Conservation (phyloP, 2,329 filamentous ascomycete species). For the Xylaria sp. region DNA sequence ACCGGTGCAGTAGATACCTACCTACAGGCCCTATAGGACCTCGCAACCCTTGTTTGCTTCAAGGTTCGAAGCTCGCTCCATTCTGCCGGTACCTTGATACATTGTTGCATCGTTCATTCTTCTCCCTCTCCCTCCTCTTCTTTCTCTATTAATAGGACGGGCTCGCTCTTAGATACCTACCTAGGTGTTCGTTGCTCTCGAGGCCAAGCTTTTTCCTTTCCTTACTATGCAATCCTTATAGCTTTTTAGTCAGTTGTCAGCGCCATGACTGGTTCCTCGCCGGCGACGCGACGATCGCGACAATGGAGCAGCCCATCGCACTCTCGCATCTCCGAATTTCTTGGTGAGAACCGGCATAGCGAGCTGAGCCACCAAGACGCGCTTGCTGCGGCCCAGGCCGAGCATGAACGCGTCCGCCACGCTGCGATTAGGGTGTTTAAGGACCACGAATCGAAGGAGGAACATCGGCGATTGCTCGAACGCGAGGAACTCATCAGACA, state of each 20-base stretch:
- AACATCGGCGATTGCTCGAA: conserved; percentile 48
- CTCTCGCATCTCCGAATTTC: conserved; percentile 67
- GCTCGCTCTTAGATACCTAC: not conserved
- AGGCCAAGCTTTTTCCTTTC: not conserved
- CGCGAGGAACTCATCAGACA: conserved; percentile 56
- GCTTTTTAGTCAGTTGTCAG: conserved; percentile 16
- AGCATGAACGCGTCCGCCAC: conserved; percentile 73
- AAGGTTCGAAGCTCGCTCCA: conserved; percentile 2
- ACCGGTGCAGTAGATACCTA: not conserved
- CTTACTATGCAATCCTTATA: conserved; percentile 41
- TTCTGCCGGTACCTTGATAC: conserved; percentile 19
- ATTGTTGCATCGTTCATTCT: not conserved
- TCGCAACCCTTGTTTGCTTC: too few species aligned
- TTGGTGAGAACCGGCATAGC: conserved; percentile 70
- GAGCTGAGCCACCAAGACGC: conserved; percentile 73
- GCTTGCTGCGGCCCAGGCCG: conserved; percentile 71
- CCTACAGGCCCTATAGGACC: not conserved
- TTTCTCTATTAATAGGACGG: not conserved
- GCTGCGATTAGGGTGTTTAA: conserved; percentile 61
- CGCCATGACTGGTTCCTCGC: conserved; percentile 59
- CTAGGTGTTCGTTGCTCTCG: conserved; percentile 17
- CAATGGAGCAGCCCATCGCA: conserved; percentile 57
- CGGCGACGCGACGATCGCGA: conserved; percentile 51
- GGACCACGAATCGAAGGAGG: conserved; percentile 59
- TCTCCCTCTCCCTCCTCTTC: not conserved